Conservation (phyloP, 108 stramenopile species). For the Seminavis robusta region DNA sequence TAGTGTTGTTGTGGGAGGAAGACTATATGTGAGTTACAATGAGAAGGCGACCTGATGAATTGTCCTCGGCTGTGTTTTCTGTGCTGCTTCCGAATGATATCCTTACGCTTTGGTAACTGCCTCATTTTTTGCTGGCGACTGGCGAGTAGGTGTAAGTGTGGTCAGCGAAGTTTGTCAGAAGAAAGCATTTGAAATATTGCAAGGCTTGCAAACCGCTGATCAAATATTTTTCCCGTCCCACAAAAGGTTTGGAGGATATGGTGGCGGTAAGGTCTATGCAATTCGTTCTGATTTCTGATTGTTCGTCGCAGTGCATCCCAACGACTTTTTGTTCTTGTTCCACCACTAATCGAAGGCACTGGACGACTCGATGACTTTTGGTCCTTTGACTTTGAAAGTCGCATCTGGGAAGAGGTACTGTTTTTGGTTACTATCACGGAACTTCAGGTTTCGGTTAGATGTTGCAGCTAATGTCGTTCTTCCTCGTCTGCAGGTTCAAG, state of each 20-base stretch:
- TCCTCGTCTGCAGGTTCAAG: slow-evolving; percentile 28
- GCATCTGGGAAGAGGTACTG: slow-evolving; percentile 68
- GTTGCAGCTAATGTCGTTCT: too few species aligned
- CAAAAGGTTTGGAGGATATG: slow-evolving; percentile 11
- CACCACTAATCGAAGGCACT: slow-evolving; percentile 58
- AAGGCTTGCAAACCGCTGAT: too few species aligned
- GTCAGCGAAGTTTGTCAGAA: too few species aligned
- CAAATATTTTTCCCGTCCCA: neutral
- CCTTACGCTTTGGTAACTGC: neutral
- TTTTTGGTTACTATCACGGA: too few species aligned
- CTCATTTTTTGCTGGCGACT: neutral
- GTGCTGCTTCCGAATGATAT: slow-evolving; percentile 50
- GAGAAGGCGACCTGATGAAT: too few species aligned
- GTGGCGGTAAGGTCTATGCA: slow-evolving; percentile 6
- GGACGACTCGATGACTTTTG: slow-evolving; percentile 92
- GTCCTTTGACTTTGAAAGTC: slow-evolving; percentile 60
- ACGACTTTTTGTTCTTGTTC: neutral
- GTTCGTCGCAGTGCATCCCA: neutral
- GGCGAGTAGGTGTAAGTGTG: neutral
- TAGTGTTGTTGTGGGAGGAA: slow-evolving; percentile 72
- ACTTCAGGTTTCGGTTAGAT: too few species aligned
- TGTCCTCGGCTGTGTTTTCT: too few species aligned
- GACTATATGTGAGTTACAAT: slow-evolving; percentile 85
- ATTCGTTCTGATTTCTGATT: neutral
- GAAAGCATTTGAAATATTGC: too few species aligned